Base-by-base conservation (phyloP, 805 yeast species). In the Starmera dryadoides region DNA sequence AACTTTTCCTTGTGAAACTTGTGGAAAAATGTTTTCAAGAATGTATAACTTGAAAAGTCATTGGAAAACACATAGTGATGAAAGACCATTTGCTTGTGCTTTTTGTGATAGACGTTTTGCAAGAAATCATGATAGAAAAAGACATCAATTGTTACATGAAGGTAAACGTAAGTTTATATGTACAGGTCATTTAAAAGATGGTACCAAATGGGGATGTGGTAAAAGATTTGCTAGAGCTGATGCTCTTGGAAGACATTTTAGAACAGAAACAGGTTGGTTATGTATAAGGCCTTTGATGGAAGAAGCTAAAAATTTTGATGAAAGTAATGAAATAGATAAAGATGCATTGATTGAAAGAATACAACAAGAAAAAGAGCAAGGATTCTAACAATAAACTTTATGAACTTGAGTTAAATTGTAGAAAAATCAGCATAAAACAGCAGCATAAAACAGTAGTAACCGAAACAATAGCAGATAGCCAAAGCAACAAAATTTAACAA, bases 31-130 rank as follows among this genome's bases (percentile, higher is more conserved):
- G 28, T 86, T 86, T 55, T 81, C 91, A 2, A 60, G 94, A 37
- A 87, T 88, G 0, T 86, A 86, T 57, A 86, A 86, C 56, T 66
- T 86, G 49, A 81, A 86, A 47, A 79, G 88, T 0, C 95, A 86
- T 59, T 61, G 79, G 57, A 68, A 89, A 38, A 83, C 94, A 0
- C 95, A 84, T 56, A 79, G 86, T 5, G 69, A 73, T 35, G 89
- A 79, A 36, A 75, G 81, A 41, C 93, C 93, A 6, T 82, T 66
- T 60, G 69, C 71, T 34, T 84, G 93, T 55, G 59, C 71, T 16
- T 66, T 68, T 39, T 84, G 93, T 56, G 65, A 72, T 16, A 77
- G 79, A 54, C 73, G 79, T 9, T 84, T 84, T 67, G 88, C 91
- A 3, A 66, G 93, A 17, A 77, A 80, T 40, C 91, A 84, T 52